phyloP scores from a whole-genome alignment of 225 moss, liverwort and hornwort genomes.

The Neckera pumila region DNA sequence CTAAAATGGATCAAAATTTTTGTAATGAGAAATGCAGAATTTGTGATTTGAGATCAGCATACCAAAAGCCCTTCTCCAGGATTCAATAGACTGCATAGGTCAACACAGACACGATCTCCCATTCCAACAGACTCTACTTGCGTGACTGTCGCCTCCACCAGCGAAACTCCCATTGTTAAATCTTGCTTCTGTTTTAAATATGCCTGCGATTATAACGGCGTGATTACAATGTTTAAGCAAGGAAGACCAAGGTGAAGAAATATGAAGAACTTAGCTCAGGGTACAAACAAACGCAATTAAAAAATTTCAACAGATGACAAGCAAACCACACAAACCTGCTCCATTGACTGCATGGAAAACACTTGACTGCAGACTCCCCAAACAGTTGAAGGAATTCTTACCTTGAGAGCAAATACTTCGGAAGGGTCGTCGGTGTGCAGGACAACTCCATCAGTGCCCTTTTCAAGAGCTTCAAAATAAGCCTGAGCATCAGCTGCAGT shows the following conservation, averaged over 20 bases:
- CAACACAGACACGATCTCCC: conserved; percentile 96
- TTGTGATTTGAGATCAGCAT: not conserved
- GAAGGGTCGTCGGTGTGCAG: conserved; percentile 75
- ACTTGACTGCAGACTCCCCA: not conserved
- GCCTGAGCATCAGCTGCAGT: conserved; percentile 63
- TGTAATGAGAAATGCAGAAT: not conserved
- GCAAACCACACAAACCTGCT: not conserved
- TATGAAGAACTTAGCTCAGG: not conserved
- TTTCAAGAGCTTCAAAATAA: conserved; percentile 82
- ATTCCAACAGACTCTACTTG: conserved; percentile 70
- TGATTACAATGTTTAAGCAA: not conserved
- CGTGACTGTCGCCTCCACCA: conserved; percentile 57
- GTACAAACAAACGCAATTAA: not conserved
- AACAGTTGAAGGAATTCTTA: not conserved
- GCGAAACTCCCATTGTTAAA: conserved; percentile 21
- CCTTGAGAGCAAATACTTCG: conserved; percentile 73
- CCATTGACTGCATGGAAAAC: not conserved
- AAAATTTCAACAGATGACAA: not conserved
- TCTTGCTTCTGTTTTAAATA: conserved; percentile 52
- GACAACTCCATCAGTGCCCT: conserved; percentile 81
- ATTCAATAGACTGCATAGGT: conserved; percentile 75
- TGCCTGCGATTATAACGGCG: conserved; percentile 2
- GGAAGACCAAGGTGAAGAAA: not conserved
- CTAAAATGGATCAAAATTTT: not conserved
- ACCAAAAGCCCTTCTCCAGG: conserved; percentile 97